A percentile compares a stretch with the other conserved stretches of the same genome.
Evolutionary conservation across 352 stramenopile genomes (phyloP).

Genomic region (Lagenidium giganteum): DNA sequence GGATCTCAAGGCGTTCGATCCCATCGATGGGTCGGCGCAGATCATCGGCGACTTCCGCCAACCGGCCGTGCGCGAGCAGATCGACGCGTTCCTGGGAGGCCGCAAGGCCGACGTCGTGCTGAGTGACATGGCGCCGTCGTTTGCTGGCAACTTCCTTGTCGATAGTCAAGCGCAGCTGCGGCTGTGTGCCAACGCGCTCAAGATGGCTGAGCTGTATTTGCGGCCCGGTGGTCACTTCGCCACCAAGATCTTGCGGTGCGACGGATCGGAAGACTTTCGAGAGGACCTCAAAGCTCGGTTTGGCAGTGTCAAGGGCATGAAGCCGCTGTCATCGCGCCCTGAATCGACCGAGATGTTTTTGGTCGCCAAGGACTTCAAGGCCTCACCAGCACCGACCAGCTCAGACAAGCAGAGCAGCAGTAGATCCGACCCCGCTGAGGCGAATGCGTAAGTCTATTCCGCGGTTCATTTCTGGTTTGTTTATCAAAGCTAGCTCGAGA

Average conservation of each 20-base stretch:
- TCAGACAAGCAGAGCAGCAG: too few relatives aligned
- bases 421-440: too few relatives aligned
- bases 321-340: constrained; percentile 66
- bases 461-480: too few relatives aligned
- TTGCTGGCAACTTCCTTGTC: constrained; percentile 68
- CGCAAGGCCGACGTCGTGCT: constrained; percentile 72
- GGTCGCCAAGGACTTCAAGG: constrained; percentile 67
- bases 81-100: constrained; percentile 38
- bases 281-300: constrained; percentile 69
- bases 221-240: constrained; percentile 70
- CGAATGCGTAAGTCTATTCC: too few relatives aligned
- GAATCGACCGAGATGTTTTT: constrained; percentile 87
- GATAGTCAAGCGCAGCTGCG: constrained; percentile 78
- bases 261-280: constrained; percentile 75
- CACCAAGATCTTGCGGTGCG: constrained; percentile 77
- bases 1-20: constrained; percentile 67
- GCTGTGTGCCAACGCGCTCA: constrained; percentile 82
- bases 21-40: constrained; percentile 57
- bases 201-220: constrained; percentile 81
- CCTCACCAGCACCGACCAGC: too few relatives aligned
- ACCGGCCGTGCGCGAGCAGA: constrained; percentile 37
- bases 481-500: too few relatives aligned
- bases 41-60: constrained; percentile 85
- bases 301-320: constrained; percentile 67
- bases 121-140: constrained; percentile 86